phyloP scores from a whole-genome alignment of 768 basidiomycete species.

The Hygrophorus russula region DNA sequence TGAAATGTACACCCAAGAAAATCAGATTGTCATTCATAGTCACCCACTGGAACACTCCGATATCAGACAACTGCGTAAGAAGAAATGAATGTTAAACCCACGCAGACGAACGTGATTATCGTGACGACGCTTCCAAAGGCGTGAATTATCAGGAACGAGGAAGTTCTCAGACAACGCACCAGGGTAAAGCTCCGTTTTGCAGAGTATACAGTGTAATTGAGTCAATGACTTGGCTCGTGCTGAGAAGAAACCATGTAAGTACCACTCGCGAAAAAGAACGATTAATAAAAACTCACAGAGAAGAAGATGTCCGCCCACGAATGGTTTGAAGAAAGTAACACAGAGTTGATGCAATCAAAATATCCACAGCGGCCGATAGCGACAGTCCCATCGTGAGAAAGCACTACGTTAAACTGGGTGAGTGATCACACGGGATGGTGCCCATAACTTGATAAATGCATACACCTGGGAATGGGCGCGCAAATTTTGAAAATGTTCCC shows the following conservation, averaged over 20 bases:
- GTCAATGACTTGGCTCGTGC: conserved; percentile 25
- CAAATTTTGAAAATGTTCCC: too few relatives aligned
- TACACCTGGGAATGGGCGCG: too few relatives aligned
- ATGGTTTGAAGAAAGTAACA: conserved; percentile 22
- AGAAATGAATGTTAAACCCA: conserved; percentile 12
- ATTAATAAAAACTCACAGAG: conserved; percentile 16
- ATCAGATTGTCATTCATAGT: conserved; percentile 23
- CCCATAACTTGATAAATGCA: too few relatives aligned
- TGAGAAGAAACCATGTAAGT: conserved; percentile 6
- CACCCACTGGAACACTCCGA: conserved; percentile 16
- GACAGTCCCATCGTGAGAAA: conserved; percentile 31
- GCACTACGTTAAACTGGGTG: conserved; percentile 24
- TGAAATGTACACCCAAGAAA: conserved; percentile 31
- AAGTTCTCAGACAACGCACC: conserved; percentile 15
- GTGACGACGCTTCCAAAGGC: conserved; percentile 20
- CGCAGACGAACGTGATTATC: conserved; percentile 25
- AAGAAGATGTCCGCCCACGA: conserved; percentile 15
- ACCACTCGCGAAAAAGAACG: not conserved
- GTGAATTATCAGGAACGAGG: not conserved
- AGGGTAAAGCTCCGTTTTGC: conserved; percentile 30
- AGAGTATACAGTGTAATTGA: conserved; percentile 27
- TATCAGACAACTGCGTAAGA: conserved; percentile 1
- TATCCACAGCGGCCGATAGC: conserved; percentile 27
- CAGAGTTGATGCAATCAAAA: conserved; percentile 25
- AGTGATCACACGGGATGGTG: too few relatives aligned